Evolutionary conservation across 202 grass and related monocot genomes (phyloP).

Genomic region (Sporobolus alterniflorus): DNA sequence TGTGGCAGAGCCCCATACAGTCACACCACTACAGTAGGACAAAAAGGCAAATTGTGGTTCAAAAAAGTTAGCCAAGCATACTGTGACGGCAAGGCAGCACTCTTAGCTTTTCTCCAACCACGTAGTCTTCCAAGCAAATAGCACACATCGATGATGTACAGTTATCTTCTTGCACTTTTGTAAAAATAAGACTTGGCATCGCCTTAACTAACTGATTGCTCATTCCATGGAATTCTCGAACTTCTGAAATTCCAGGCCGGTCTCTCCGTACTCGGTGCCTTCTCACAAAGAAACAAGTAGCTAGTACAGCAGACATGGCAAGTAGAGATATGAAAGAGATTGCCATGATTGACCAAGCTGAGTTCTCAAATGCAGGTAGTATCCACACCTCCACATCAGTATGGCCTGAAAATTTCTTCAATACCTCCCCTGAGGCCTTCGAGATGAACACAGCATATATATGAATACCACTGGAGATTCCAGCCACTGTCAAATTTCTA

Average conservation of each 20-base stretch:
- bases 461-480: constrained; percentile 77
- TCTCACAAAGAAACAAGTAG: constrained; percentile 92
- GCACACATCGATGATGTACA: constrained; percentile 87
- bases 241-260: constrained; percentile 49
- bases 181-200: constrained; percentile 95
- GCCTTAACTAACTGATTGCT: constrained; percentile 81
- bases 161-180: constrained; percentile 77
- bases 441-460: constrained; percentile 85
- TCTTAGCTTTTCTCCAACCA: constrained; percentile 80
- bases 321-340: constrained; percentile 98
- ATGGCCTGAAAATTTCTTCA: constrained; percentile 71
- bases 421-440: constrained; percentile 68
- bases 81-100: constrained; percentile 88
- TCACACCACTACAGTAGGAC: background rate
- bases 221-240: constrained; percentile 88
- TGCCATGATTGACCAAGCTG: constrained; percentile 86
- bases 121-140: constrained; percentile 95
- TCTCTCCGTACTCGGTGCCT: constrained; percentile 82
- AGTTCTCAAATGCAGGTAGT: constrained; percentile 79
- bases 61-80: constrained; percentile 47
- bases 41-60: background rate
- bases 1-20: background rate
- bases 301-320: constrained; percentile 90
- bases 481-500: constrained; percentile 77
- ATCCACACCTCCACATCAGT: constrained; percentile 85